Conservation (phyloP, 768 basidiomycete genomes). For the Kwoniella pini region DNA sequence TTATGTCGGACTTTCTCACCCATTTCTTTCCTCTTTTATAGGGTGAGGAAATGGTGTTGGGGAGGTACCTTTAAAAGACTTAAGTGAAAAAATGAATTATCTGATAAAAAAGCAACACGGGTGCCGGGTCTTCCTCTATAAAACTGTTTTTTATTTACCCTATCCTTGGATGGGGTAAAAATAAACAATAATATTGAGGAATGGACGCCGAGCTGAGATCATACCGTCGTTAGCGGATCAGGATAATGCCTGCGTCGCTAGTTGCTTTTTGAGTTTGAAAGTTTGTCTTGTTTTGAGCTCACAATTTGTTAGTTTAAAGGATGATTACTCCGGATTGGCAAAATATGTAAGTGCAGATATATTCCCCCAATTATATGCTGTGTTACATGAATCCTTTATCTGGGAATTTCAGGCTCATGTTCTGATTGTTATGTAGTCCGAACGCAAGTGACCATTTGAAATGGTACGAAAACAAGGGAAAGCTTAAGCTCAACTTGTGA, state of each 20-base stretch:
- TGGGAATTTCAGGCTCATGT: neutral
- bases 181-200: neutral
- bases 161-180: neutral
- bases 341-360: neutral
- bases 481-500: constrained; percentile 56
- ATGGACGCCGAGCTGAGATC: constrained; percentile 52
- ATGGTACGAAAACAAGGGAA: constrained; percentile 54
- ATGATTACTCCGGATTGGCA: constrained; percentile 3
- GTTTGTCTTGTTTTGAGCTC: constrained; percentile 30
- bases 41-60: neutral
- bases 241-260: constrained; percentile 56
- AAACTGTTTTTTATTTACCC: neutral
- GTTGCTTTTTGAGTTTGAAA: constrained; percentile 37
- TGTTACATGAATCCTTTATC: no score
- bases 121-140: constrained; percentile 26
- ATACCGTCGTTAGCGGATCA: constrained; percentile 56
- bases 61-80: neutral
- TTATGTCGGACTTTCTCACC: neutral
- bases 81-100: constrained; percentile 4
- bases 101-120: constrained; percentile 33
- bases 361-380: neutral
- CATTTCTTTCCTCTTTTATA: neutral
- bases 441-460: constrained; percentile 51
- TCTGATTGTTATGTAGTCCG: constrained; percentile 35
- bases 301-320: constrained; percentile 15